phyloP scores from a whole-genome alignment of 1,284 basidiomycete species.

The Mycena sp. region DNA sequence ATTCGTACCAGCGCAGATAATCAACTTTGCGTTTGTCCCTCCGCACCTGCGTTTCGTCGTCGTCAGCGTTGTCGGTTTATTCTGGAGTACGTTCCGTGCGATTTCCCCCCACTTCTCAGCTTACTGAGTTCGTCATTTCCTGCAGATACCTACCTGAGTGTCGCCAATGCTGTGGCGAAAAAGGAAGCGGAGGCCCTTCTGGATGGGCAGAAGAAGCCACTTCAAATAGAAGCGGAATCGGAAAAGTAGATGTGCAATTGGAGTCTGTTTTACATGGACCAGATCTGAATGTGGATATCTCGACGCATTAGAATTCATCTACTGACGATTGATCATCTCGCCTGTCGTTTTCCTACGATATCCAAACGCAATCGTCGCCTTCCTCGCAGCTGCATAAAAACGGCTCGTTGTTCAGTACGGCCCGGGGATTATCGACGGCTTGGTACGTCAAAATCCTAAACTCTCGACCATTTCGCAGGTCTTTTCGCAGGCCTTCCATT shows the following conservation, averaged over 20 bases:
- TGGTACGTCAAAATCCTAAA: background rate
- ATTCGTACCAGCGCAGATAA: conserved; percentile 81
- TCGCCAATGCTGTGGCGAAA: conserved; percentile 22
- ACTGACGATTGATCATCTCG: no score
- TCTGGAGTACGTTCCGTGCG: conserved; percentile 76
- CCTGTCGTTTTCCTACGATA: no score
- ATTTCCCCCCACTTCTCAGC: background rate
- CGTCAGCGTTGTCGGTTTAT: conserved; percentile 82
- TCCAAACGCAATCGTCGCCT: background rate
- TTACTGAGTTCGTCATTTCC: background rate
- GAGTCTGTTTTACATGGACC: no score
- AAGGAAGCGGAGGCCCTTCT: conserved; percentile 6
- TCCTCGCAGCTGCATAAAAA: background rate
- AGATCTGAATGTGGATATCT: no score
- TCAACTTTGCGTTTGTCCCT: conserved; percentile 86
- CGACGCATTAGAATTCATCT: no score
- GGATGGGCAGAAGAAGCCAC: conserved; percentile 12
- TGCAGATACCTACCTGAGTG: conserved; percentile 28
- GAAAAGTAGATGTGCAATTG: no score
- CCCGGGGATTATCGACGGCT: background rate
- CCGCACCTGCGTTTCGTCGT: conserved; percentile 82
- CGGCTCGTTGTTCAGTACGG: background rate
- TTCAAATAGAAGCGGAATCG: no score
- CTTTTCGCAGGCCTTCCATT: background rate
- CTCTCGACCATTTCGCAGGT: no score